Evolutionary conservation across 163 green algal genomes (phyloP).

Genomic region (Volvox carteri): DNA sequence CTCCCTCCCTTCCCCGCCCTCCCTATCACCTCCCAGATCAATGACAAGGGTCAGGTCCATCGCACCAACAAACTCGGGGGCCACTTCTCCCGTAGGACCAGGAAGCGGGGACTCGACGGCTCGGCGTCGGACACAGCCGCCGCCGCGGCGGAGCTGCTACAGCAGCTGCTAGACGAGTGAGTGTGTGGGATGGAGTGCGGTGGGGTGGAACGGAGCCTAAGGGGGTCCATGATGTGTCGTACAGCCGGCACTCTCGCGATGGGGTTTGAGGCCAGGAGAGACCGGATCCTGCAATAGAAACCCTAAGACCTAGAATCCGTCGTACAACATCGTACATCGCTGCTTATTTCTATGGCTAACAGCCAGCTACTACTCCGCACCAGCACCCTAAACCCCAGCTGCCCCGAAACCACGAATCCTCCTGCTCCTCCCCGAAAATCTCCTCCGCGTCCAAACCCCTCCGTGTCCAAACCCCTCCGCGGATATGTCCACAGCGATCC

Average conservation of each 20-base stretch:
- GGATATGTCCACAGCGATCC: constrained; percentile 17
- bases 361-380: too few species aligned
- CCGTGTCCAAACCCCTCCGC: too few species aligned
- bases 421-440: not conserved
- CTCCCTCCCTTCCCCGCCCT: not conserved
- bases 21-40: constrained; percentile 16
- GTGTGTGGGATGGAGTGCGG: constrained; percentile 11
- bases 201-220: not conserved
- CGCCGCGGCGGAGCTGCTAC: not conserved
- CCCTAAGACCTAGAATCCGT: not conserved
- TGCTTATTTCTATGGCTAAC: too few species aligned
- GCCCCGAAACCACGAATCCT: not conserved
- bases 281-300: too few species aligned
- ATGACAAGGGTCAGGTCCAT: constrained; percentile 38
- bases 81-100: not conserved
- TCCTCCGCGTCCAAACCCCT: too few species aligned
- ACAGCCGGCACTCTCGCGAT: too few species aligned
- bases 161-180: constrained; percentile 50
- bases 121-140: not conserved
- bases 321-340: too few species aligned
- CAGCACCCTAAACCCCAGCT: not conserved
- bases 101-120: too few species aligned
- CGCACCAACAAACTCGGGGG: not conserved
- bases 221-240: too few species aligned
- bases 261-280: too few species aligned